Evolutionary conservation across 1,284 basidiomycete species (phyloP).

Genomic region (Trametes sp.): DNA sequence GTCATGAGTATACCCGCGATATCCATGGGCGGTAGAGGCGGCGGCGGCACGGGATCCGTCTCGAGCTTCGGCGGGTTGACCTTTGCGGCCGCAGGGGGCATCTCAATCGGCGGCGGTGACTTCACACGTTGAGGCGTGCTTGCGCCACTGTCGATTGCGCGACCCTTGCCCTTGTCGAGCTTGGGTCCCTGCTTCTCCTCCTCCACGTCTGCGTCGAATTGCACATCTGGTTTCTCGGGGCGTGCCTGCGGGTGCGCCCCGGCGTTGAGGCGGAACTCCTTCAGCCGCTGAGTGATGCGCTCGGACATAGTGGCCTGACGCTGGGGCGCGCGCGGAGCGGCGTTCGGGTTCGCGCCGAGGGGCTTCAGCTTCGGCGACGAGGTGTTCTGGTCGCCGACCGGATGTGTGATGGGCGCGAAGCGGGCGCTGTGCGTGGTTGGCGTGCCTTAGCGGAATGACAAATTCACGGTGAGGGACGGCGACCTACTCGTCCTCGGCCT

Average conservation of each 20-base stretch:
- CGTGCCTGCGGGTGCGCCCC: slow-evolving; percentile 32
- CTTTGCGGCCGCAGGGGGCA: slow-evolving; percentile 53
- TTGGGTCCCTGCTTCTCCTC: slow-evolving; percentile 50
- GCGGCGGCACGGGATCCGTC: slow-evolving; percentile 48
- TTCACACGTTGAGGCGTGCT: slow-evolving; percentile 47
- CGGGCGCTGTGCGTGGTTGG: slow-evolving; percentile 59
- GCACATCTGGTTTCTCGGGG: slow-evolving; percentile 40
- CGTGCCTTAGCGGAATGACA: slow-evolving; percentile 9
- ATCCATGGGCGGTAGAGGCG: slow-evolving; percentile 61
- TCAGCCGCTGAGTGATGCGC: slow-evolving; percentile 76
- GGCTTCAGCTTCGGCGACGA: slow-evolving; percentile 74
- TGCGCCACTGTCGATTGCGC: slow-evolving; percentile 54
- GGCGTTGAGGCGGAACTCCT: slow-evolving; percentile 68
- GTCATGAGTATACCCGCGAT: slow-evolving; percentile 78
- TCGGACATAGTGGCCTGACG: slow-evolving; percentile 78
- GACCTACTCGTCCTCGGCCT: slow-evolving; percentile 86
- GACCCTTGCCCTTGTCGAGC: slow-evolving; percentile 83
- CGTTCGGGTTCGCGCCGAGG: slow-evolving; percentile 52
- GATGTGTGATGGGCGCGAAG: slow-evolving; percentile 75
- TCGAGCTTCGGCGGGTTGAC: slow-evolving; percentile 40
- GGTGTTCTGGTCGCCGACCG: slow-evolving; percentile 73
- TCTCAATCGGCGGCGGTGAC: slow-evolving; percentile 70
- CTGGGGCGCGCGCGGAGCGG: slow-evolving; percentile 50
- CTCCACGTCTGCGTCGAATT: slow-evolving; percentile 48
- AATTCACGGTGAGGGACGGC: neutral